Base-by-base conservation (phyloP, 2,329 filamentous ascomycete genomes). In the Ascocoryne sarcoides region DNA sequence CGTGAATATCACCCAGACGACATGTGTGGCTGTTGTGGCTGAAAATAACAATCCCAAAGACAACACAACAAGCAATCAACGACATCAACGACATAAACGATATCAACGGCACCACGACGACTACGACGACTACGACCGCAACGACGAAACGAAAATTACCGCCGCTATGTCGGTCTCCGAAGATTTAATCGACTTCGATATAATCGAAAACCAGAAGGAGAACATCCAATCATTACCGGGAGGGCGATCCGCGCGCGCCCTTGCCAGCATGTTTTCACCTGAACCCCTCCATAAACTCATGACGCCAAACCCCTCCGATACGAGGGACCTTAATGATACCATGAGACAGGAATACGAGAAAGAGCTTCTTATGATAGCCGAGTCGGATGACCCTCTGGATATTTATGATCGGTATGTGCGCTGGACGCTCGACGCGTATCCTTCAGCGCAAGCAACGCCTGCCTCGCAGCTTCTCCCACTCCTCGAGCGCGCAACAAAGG, bases 201-300 rank as follows among this genome's bases (percentile, higher is more conserved):
- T 95, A 48, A 95, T 98, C 65, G 92, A 98, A 66, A 78, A 76
- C 34, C 89, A 95, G 56, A 98, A 98, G 66, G 92, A 98, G 67
- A 98, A 98, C 64, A 95, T 98, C 42, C 89, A 95, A 63, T 81
- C 88, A 16, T 73, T 98, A 10, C 89, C 90, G 12, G 84, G 86
- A 47, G 92, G 82, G 23, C 71, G 92, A 50, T 96, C 90, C 30
- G 92, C 90, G 33, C 85, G 81, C 66, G 89, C 92, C 39, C 80
- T 98, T 37, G 88, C 82, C 20, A 76, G 88, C 40, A 76, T 87
- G 21, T 88, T 87, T 72, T 82, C 88, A 46, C 71, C 84, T 40
- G 71, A 75, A 30, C 69, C 73, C 30, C 64, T 75, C 23, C 70
- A 77, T 40, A 74, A 72, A 55, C 64, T 75, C 32, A 62, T 71